phyloP scores from a whole-genome alignment of 1,139 yeast species.

The Scheffersomyces parashehatae region DNA sequence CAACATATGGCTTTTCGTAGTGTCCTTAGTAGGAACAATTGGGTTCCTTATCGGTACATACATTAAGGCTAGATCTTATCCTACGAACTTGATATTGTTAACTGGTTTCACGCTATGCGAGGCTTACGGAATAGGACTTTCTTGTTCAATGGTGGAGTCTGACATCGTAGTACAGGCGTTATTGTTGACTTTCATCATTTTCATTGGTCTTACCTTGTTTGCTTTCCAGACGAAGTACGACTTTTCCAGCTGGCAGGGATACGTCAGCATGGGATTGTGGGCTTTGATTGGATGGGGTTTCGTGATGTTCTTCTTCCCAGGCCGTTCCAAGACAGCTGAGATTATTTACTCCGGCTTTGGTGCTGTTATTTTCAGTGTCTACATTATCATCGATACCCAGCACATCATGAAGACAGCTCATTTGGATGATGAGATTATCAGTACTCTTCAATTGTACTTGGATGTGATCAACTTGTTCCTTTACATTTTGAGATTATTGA shows the following conservation, averaged over 20 bases:
- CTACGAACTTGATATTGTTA: slow-evolving; percentile 57
- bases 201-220: slow-evolving; percentile 72
- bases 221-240: slow-evolving; percentile 86
- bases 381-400: slow-evolving; percentile 81
- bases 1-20: slow-evolving; percentile 62
- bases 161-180: slow-evolving; percentile 71
- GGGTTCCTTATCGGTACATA: slow-evolving; percentile 63
- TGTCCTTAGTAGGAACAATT: slow-evolving; percentile 59
- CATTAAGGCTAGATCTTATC: slow-evolving; percentile 64
- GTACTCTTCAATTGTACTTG: slow-evolving; percentile 74
- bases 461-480: slow-evolving; percentile 81
- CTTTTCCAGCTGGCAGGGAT: slow-evolving; percentile 72
- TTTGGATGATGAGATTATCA: slow-evolving; percentile 84
- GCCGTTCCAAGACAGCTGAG: slow-evolving; percentile 52
- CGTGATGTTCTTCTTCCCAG: slow-evolving; percentile 66
- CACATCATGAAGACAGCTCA: slow-evolving; percentile 74
- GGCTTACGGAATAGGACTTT: slow-evolving; percentile 70
- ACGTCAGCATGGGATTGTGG: slow-evolving; percentile 62
- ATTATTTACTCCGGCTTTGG: slow-evolving; percentile 71
- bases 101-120: slow-evolving; percentile 73
- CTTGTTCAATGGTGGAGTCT: slow-evolving; percentile 65
- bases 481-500: slow-evolving; percentile 69
- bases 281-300: slow-evolving; percentile 73
- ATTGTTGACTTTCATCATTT: slow-evolving; percentile 65
- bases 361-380: slow-evolving; percentile 70